Base-by-base conservation (phyloP, 2,329 filamentous ascomycete genomes). In the Alternaria gansuensis region DNA sequence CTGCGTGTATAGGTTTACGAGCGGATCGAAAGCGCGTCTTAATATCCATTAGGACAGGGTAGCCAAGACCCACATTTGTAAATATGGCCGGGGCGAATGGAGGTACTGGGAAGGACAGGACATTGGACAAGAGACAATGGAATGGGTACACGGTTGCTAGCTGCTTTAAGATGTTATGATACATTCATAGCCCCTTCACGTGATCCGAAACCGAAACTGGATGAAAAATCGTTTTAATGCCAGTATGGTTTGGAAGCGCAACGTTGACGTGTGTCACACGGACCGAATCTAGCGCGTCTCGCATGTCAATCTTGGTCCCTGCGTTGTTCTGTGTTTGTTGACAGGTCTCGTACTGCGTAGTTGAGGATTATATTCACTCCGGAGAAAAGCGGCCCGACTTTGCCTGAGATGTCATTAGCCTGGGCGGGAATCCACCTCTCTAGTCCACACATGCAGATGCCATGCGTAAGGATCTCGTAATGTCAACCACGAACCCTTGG, bases 41-140 rank as follows among this genome's bases (percentile, higher is more conserved):
- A 51, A 54, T 56, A 61, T 55, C 43, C 59, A 62, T 65, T 53
- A 57, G 57, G 58, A 54, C 53, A 62, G 57, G 51, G 58, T 57
- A 49, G 54, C 60, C 46, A 54, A 66, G 62, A 62, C 58, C 63
- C 61, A 63, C 46, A 64, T 65, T 68, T 75, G 74, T 76, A 75
- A 54, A 76, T 75, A 75, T 63, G 57, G 59, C 60, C 52, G 56
- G 59, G 59, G 56, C 51, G 59, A 55, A 57, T 63, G 65, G 57
- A 58, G 61, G 65, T 58, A 68, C 43, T 29, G 36, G 28, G 45
- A 50, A 50, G 29, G 31, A 45, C 46, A 40, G 50, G 29, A 40
- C 36, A 48, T 41, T 52, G 26, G 51, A 45, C 54, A 52, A 48
- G 43, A 45, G 23, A 39, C 39, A 17, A 45, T 52, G 43, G 43